Evolutionary conservation across 176 grass and related monocot species (phyloP).

Genomic region (Musa beccarii): DNA sequence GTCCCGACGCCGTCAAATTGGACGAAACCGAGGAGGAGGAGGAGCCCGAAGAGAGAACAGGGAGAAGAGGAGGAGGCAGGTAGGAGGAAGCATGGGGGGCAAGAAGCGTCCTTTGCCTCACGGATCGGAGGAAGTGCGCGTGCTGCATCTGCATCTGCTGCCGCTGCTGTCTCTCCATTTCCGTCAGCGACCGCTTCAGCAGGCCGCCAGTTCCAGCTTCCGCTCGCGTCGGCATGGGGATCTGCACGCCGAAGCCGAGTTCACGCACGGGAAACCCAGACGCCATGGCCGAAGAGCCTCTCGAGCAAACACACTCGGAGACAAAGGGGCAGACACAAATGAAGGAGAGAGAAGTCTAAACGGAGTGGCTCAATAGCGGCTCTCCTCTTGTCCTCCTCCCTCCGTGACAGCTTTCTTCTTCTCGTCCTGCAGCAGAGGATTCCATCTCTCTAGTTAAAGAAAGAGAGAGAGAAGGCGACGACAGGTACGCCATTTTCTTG

Average conservation of each 20-base stretch:
- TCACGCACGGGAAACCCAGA: slow-evolving; percentile 45
- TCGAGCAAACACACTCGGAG: neutral
- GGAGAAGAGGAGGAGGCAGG: neutral
- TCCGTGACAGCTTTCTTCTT: neutral
- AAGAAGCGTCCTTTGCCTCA: slow-evolving; percentile 51
- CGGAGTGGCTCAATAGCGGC: neutral
- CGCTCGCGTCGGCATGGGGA: slow-evolving; percentile 34
- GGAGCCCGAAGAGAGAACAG: slow-evolving; percentile 9
- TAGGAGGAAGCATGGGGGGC: neutral
- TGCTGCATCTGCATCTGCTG: slow-evolving; percentile 48
- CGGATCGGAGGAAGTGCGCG: slow-evolving; percentile 41
- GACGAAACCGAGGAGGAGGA: slow-evolving; percentile 34
- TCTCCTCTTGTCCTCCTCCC: neutral
- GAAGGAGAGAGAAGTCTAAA: neutral
- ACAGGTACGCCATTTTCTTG: neutral
- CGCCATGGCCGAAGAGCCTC: slow-evolving; percentile 32
- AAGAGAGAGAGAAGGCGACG: neutral
- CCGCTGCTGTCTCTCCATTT: slow-evolving; percentile 52
- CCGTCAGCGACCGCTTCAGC: slow-evolving; percentile 60
- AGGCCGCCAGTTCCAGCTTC: slow-evolving; percentile 31
- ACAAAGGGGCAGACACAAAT: neutral
- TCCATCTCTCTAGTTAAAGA: neutral
- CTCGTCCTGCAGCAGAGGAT: neutral
- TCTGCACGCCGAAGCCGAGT: slow-evolving; percentile 35
- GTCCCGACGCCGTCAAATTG: slow-evolving; percentile 36